Evolutionary conservation across 441 rosid species (phyloP).

Genomic region (Arabidopsis hybrid): DNA sequence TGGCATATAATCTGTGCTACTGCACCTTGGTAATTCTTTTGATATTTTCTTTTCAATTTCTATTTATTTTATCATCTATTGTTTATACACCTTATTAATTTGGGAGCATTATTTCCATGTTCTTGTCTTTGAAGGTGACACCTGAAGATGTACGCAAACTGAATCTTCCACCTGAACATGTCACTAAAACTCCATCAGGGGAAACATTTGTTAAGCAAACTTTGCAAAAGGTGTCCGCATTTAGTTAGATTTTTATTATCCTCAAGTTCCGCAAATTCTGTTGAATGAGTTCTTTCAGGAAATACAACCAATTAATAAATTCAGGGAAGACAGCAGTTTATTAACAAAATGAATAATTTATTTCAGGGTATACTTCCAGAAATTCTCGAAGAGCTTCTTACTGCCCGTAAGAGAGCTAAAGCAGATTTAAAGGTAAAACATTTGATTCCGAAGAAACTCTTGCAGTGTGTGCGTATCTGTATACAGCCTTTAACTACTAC

Average conservation of each 20-base stretch:
- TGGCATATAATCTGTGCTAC: conserved; percentile 98
- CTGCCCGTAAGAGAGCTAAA: too few relatives aligned
- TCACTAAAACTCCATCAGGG: conserved; percentile 89
- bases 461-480: conserved; percentile 30
- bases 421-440: conserved; percentile 74
- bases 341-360: conserved; percentile 18
- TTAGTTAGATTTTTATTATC: conserved; percentile 18
- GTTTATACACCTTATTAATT: conserved; percentile 17
- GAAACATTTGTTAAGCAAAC: conserved; percentile 88
- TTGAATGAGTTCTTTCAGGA: conserved; percentile 9
- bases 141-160: too few relatives aligned
- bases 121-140: conserved; percentile 12
- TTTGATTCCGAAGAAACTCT: background rate
- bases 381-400: too few relatives aligned
- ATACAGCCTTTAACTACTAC: conserved; percentile 20
- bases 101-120: conserved; percentile 32
- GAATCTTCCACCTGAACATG: conserved; percentile 38
- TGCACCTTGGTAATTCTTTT: conserved; percentile 81
- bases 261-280: background rate
- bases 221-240: conserved; percentile 72
- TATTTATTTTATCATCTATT: conserved; percentile 11
- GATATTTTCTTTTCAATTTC: conserved; percentile 24
- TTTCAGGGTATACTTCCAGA: conserved; percentile 82
- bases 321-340: conserved; percentile 16
- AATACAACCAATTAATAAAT: conserved; percentile 2